Conservation (phyloP, 164 flowering plant species). For the Piper longum region DNA sequence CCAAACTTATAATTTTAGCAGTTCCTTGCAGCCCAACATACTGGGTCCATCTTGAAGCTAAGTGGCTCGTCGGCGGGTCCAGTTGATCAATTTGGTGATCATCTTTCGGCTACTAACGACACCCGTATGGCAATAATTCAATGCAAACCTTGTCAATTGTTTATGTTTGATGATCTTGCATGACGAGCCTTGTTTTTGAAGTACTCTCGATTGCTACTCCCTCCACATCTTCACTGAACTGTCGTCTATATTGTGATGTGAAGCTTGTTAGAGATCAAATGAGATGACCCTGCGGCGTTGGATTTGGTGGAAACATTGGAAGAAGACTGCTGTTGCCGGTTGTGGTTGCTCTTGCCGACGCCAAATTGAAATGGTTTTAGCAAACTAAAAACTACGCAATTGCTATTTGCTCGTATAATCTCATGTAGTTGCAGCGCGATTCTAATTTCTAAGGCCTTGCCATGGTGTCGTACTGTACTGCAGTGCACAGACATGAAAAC, state of each 20-base stretch:
- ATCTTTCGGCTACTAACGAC: not conserved
- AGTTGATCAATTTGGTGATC: not conserved
- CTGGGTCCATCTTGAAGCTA: not conserved
- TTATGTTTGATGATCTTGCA: not conserved
- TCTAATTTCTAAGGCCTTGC: too few species aligned
- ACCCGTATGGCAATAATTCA: not conserved
- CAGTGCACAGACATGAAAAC: too few species aligned
- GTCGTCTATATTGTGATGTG: not conserved
- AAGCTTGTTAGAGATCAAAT: not conserved
- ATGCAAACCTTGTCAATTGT: not conserved
- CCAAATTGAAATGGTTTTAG: not conserved
- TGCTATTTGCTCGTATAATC: too few species aligned
- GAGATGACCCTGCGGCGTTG: too few species aligned
- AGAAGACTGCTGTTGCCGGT: not conserved
- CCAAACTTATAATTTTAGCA: not conserved
- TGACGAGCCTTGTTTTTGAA: too few species aligned
- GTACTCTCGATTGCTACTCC: too few species aligned
- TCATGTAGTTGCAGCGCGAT: too few species aligned
- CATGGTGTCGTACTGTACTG: too few species aligned
- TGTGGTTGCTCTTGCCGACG: not conserved
- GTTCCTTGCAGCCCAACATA: not conserved
- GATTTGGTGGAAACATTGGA: too few species aligned
- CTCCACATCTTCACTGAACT: too few species aligned
- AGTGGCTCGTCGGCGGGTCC: not conserved
- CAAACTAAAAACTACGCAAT: too few species aligned